Base-by-base conservation (phyloP, 768 basidiomycete species). In the Rhizopogon sp. region DNA sequence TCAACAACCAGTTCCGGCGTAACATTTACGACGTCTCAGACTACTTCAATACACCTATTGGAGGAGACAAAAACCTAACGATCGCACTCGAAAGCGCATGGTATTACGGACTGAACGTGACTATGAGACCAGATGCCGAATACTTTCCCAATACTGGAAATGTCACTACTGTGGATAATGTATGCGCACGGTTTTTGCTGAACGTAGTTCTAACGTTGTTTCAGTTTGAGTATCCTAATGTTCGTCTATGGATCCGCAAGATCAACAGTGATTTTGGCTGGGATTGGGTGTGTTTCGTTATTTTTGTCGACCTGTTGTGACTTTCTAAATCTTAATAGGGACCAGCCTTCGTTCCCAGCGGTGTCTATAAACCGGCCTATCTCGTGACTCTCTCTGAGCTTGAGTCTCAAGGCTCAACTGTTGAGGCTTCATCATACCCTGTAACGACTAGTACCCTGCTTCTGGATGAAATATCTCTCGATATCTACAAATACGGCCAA, bases 1-100 rank as follows among this genome's bases (percentile, higher is more conserved):
- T 81, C 31, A 77, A 79, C 64, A 81, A 83, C 59, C 74, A 81
- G 59, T 83, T 83, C 64, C 74, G 71, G 37, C 81, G 81, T 64
- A 80, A 80, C 58, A 71, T 70, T 10, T 82, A 74, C 57, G 80
- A 84, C 53, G 72, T 83, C 6, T 74, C 80, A 3, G 66, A 72
- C 17, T 63, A 74, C n/a, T 63, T 80, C 14, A 59, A 63, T 0
- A 64, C 72, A 10, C 68, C 74, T 2, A 43, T 63, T 1, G 55
- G 64, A 6, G 63, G 61, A 13, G 65, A 76, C 55, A 74, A 64
- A 10, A 80, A 82, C 41, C 53, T 84, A 35, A 80, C 79, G 0
- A 70, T 84, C 7, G 68, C 71, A 13, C 70, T 83, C 29, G 81
- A 82, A 62, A 82, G 80, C 3, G 80, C 81, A 3, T 80, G 71